These are phyloP conservation scores for Trebouxia sp. DNA, from an alignment of 139 green algal genomes.

Conservation along the genomic window DNA sequence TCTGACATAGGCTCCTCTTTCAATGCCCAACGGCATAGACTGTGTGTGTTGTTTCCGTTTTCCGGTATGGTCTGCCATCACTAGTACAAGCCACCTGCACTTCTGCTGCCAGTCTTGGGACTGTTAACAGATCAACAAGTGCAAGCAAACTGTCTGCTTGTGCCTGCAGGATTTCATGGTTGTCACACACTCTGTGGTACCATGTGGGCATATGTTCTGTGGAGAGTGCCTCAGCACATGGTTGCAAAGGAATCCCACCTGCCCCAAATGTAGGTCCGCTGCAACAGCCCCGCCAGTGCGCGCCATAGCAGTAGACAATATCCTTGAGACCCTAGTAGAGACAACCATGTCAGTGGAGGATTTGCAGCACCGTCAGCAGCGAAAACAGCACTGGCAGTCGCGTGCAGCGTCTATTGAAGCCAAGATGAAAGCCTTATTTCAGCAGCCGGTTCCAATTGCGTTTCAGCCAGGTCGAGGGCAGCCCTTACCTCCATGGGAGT, in stretches of 20 bases:
- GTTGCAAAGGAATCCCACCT: slow-evolving; percentile 38
- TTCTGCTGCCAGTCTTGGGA: no score
- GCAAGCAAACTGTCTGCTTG: no score
- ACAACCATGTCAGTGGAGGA: slow-evolving; percentile 1
- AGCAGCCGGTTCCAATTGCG: neutral
- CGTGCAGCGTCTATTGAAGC: neutral
- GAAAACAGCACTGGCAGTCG: neutral
- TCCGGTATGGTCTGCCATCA: no score
- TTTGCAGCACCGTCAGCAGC: slow-evolving; percentile 3
- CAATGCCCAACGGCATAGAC: no score
- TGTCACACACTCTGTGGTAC: slow-evolving; percentile 39
- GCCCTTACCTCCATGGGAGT: no score
- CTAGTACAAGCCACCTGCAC: no score
- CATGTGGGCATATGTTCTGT: slow-evolving; percentile 50
- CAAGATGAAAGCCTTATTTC: neutral
- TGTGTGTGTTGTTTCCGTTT: no score
- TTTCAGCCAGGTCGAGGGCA: no score
- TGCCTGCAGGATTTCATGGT: slow-evolving; percentile 39
- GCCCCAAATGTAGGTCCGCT: slow-evolving; percentile 39
- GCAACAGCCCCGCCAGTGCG: neutral
- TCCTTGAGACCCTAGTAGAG: slow-evolving; percentile 4
- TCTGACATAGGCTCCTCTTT: no score
- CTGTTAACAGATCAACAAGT: no score
- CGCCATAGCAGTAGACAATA: slow-evolving; percentile 3
- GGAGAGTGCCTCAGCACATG: slow-evolving; percentile 42